A percentile compares a stretch with the other conserved stretches of the same genome.
Evolutionary conservation across 108 stramenopile species (phyloP).

Genomic region (Pseudonitzschia pungens): DNA sequence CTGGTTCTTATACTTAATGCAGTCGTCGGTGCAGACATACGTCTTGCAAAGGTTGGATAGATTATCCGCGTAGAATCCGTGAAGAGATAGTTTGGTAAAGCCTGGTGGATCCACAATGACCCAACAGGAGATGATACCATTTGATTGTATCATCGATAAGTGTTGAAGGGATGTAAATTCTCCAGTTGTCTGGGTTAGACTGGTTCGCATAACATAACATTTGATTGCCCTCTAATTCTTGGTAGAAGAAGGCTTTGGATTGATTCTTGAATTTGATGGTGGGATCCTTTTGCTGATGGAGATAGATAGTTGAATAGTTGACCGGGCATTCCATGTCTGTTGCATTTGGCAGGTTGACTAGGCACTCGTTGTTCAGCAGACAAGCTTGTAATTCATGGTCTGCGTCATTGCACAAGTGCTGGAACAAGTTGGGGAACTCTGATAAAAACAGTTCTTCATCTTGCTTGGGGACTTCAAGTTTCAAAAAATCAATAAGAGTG

Average conservation of each 20-base stretch:
- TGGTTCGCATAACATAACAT: neutral
- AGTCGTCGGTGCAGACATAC: slow-evolving; percentile 6
- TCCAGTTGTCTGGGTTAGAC: neutral
- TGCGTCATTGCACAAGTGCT: neutral
- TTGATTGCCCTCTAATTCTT: slow-evolving; percentile 4
- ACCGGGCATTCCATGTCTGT: slow-evolving; percentile 4
- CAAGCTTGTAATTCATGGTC: neutral
- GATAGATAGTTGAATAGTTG: slow-evolving; percentile 1
- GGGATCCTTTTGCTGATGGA: slow-evolving; percentile 20
- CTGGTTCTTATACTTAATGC: slow-evolving; percentile 7
- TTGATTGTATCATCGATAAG: neutral
- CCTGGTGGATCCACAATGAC: slow-evolving; percentile 13
- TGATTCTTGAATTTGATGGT: neutral
- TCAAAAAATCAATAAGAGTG: neutral
- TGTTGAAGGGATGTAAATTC: slow-evolving; percentile 17
- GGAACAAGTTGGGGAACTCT: neutral
- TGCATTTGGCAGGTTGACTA: slow-evolving; percentile 23
- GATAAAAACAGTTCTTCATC: neutral
- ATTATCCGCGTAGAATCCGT: slow-evolving; percentile 8
- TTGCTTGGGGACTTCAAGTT: neutral
- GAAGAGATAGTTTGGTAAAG: slow-evolving; percentile 13
- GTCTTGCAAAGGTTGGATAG: neutral
- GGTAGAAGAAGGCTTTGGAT: slow-evolving; percentile 3
- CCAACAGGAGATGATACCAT: slow-evolving; percentile 19
- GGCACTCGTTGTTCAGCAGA: neutral